Evolutionary conservation across 176 grass and related monocot species (phyloP).

Genomic region (Oryza australiensis): DNA sequence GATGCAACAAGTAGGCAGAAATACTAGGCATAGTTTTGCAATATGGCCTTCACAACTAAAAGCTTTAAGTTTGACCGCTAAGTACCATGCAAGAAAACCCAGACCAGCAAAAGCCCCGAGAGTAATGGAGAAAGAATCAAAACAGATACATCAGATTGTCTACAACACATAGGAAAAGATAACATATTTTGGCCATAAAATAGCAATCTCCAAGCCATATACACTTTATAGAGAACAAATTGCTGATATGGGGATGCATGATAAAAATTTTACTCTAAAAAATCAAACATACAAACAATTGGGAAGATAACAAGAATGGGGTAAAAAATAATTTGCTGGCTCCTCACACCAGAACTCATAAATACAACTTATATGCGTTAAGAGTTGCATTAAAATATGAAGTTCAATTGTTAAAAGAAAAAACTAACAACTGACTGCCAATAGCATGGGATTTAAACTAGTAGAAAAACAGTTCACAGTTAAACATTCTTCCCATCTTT

Average conservation of each 20-base stretch:
- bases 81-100: constrained; percentile 62
- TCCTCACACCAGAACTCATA: not conserved
- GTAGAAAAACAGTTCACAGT: not conserved
- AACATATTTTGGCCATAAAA: constrained; percentile 1
- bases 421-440: not conserved
- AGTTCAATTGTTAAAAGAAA: not conserved
- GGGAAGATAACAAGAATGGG: not conserved
- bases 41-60: constrained; percentile 57
- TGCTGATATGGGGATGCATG: not conserved
- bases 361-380: not conserved
- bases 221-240: not conserved
- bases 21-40: constrained; percentile 55
- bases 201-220: not conserved
- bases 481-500: not conserved
- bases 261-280: too few relatives aligned
- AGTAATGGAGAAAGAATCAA: constrained; percentile 6
- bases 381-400: not conserved
- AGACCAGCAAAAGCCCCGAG: constrained; percentile 56
- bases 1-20: constrained; percentile 58
- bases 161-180: not conserved
- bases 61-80: constrained; percentile 57
- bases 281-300: not conserved
- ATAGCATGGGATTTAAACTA: not conserved
- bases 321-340: not conserved
- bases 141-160: constrained; percentile 5